Conservation (phyloP, 495 filamentous ascomycete genomes). For the Trichoderma virens region DNA sequence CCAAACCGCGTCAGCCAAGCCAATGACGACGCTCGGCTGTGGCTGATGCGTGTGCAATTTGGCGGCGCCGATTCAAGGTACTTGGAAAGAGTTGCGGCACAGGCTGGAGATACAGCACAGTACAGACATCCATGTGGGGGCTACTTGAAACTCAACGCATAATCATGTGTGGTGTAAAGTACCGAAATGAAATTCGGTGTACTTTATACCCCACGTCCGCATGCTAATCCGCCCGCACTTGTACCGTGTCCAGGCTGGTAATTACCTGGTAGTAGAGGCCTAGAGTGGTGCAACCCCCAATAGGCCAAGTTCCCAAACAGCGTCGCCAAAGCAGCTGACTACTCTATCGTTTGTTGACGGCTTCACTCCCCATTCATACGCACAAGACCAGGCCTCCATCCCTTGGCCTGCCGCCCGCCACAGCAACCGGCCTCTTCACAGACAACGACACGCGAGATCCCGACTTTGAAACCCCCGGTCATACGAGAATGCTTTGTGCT, state of each 20-base stretch:
- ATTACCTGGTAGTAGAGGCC: neutral
- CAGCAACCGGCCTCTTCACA: neutral
- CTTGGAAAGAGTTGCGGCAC: neutral
- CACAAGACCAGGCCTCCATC: neutral
- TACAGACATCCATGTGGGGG: neutral
- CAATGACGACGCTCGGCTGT: too few species aligned
- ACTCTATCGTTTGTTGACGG: neutral
- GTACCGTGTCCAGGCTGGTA: neutral
- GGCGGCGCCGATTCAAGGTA: neutral
- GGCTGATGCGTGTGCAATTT: too few species aligned
- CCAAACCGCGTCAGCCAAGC: too few species aligned
- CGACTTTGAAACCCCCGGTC: neutral
- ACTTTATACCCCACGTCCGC: neutral
- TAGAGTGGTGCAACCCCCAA: neutral
- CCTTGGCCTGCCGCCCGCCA: neutral
- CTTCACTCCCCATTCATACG: neutral
- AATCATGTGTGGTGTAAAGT: neutral
- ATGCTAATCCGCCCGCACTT: neutral
- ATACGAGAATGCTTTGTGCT: slow-evolving; percentile 9
- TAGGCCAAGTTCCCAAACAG: neutral
- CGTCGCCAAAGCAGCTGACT: slow-evolving; percentile 2
- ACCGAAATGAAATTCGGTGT: neutral
- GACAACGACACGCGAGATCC: neutral
- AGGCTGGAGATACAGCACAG: neutral
- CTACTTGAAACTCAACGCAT: too few species aligned